Evolutionary conservation across 2,329 filamentous ascomycete genomes (phyloP).

Genomic region (Chrysoporthe cubensis): DNA sequence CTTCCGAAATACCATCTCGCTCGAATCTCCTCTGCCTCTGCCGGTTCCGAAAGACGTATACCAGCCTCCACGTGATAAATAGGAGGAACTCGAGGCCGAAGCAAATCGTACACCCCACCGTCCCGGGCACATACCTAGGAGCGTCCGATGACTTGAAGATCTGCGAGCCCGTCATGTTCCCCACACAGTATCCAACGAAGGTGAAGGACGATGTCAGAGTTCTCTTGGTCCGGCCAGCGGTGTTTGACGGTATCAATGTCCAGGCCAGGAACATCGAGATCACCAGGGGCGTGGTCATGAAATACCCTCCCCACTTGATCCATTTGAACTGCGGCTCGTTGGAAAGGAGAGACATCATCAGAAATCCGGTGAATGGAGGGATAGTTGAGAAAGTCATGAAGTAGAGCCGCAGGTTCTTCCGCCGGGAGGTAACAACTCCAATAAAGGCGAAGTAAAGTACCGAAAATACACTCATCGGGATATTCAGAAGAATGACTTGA

Average conservation of each 20-base stretch:
- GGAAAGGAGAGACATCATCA: conserved; percentile 41
- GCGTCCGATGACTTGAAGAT: conserved; percentile 49
- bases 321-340: conserved; percentile 41
- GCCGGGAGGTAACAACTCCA: conserved; percentile 39
- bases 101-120: conserved; percentile 43
- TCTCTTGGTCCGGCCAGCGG: conserved; percentile 51
- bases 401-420: conserved; percentile 42
- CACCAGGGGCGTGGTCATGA: conserved; percentile 41
- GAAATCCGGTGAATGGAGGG: conserved; percentile 41
- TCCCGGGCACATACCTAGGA: conserved; percentile 49
- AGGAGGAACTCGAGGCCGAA: conserved; percentile 44
- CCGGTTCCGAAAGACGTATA: conserved; percentile 46
- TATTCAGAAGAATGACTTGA: conserved; percentile 42
- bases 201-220: conserved; percentile 50
- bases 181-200: conserved; percentile 49
- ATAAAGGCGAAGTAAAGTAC: conserved; percentile 42
- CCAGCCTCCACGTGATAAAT: conserved; percentile 43
- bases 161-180: conserved; percentile 52
- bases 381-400: conserved; percentile 44
- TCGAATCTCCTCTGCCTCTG: conserved; percentile 37
- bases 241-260: conserved; percentile 48
- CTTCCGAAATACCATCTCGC: conserved; percentile 39
- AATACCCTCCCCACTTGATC: conserved; percentile 43
- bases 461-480: conserved; percentile 39
- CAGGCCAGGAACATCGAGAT: conserved; percentile 41